Percentiles rank a stretch among this genome's conserved stretches.
phyloP scores from a whole-genome alignment of 495 filamentous ascomycete genomes.

The Xeromyces bisporus region DNA sequence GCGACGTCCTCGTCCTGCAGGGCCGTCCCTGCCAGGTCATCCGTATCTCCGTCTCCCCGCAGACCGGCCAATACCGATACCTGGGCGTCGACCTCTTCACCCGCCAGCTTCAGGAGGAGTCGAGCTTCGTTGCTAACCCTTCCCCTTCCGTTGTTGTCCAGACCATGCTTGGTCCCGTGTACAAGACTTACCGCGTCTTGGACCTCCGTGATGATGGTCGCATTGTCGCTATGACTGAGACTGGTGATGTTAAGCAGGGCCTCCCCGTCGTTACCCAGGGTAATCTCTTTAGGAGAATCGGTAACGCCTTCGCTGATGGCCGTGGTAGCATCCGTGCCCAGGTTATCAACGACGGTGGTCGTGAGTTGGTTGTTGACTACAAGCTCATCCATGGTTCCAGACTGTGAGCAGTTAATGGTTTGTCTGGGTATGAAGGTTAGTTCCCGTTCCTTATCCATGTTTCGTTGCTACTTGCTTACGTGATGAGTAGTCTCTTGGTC shows the following conservation, averaged over 20 bases:
- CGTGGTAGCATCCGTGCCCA: conserved; percentile 87
- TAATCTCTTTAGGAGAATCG: conserved; percentile 63
- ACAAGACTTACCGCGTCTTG: conserved; percentile 99
- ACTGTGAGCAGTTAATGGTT: too few species aligned
- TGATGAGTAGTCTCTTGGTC: too few species aligned
- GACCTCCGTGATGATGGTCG: conserved; percentile 82
- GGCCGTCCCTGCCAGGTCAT: conserved; percentile 99
- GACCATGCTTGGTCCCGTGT: conserved; percentile 98
- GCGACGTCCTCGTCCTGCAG: conserved; percentile 97
- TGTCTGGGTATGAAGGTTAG: too few species aligned
- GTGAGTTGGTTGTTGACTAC: conserved; percentile 95
- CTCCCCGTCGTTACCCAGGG: conserved; percentile 89
- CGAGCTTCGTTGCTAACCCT: conserved; percentile 91
- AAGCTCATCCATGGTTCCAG: conserved; percentile 81
- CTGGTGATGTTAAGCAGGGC: conserved; percentile 93
- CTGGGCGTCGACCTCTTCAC: conserved; percentile 99
- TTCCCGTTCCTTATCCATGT: too few species aligned
- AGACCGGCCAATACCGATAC: conserved; percentile 98
- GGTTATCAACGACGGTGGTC: conserved; percentile 86
- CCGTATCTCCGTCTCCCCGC: conserved; percentile 93
- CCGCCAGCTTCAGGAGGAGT: conserved; percentile 98
- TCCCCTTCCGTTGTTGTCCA: conserved; percentile 91
- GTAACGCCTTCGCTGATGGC: conserved; percentile 75
- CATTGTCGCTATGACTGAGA: conserved; percentile 70
- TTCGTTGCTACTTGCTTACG: too few species aligned